Evolutionary conservation across 306 rosid species (phyloP), one percentile per base, ranked within the genome.

Genomic region (Arachis stenosperma): DNA sequence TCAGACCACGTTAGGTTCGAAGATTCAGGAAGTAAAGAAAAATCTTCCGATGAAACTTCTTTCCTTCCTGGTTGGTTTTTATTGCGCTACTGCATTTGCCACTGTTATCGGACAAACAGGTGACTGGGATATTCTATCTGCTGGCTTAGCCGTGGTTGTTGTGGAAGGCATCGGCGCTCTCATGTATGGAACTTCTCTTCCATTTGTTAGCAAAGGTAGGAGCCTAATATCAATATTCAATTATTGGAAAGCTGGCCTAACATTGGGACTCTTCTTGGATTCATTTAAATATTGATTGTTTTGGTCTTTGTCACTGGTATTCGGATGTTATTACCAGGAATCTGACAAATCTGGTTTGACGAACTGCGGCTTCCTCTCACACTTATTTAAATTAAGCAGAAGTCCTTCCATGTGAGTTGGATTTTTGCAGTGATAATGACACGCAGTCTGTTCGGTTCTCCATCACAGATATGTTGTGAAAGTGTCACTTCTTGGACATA

Each of bases 41-140:
- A 87, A 89, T 76, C 88, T 91, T 72, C 96, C 97, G 0, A 22
- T 84, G 78, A 93, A 91, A 81, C 69, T 93, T 42, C 67, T 93
- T 64, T 93, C 84, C 87, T 91, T 93, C 87, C 82, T 93, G 81
- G 85, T 81, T 14, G 98, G 98, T 61, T 91, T 89, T 85, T 93
- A 93, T 79, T 89, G 98, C 33, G 94, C 98, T 43, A 91, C 98
- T 4, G 97, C 97, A 10, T 93, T 91, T 71, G 89, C 97, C 68
- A 93, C 98, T 15, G 96, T 93, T 65, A 93, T 93, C 66, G 98
- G 98, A 67, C 97, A 93, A 88, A 93, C 96, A 2, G 98, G 98
- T 29, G 97, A 93, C 77, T 93, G 98, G 98, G 98, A 93, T 83
- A 84, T 93, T 81, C 90, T 91, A 55, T 93, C 97, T 67, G 98